These are phyloP conservation scores for Talaromyces ruber DNA, from an alignment of 495 filamentous ascomycete species.

Conservation along the genomic window DNA sequence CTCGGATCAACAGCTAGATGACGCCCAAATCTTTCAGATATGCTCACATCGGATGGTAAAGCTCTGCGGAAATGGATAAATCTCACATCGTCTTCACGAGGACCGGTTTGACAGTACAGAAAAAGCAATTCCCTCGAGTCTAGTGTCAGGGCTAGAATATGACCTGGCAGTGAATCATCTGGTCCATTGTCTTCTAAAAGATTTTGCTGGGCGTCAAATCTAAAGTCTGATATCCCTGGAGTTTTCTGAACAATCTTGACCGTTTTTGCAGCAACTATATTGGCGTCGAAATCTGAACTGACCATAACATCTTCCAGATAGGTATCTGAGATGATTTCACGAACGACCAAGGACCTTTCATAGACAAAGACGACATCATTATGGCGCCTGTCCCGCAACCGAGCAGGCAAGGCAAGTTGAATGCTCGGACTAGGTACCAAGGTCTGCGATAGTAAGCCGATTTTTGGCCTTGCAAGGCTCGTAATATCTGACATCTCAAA, in stretches of 20 bases:
- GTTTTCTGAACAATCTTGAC: conserved; percentile 26
- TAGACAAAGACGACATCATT: conserved; percentile 92
- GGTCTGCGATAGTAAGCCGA: conserved; percentile 69
- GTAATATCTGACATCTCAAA: background rate
- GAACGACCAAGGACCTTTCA: conserved; percentile 57
- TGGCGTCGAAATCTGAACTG: conserved; percentile 67
- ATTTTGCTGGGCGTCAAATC: conserved; percentile 9
- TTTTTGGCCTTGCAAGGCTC: conserved; percentile 2
- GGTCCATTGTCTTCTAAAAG: conserved; percentile 5
- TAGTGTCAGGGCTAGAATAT: conserved; percentile 66
- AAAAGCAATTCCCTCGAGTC: conserved; percentile 63
- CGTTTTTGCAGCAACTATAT: conserved; percentile 39
- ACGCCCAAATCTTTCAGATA: conserved; percentile 57
- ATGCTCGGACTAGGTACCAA: conserved; percentile 65
- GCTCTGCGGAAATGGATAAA: conserved; percentile 54
- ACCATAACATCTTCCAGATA: conserved; percentile 61
- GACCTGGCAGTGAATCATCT: conserved; percentile 48
- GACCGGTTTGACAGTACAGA: conserved; percentile 50
- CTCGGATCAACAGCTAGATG: conserved; percentile 77
- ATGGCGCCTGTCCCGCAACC: conserved; percentile 54
- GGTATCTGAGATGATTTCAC: conserved; percentile 46
- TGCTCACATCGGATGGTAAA: conserved; percentile 44
- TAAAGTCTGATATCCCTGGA: conserved; percentile 25
- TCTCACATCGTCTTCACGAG: conserved; percentile 31
- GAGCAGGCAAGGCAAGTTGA: conserved; percentile 72